These are phyloP conservation scores for Chalaropsis thielavioides DNA, from an alignment of 2,329 filamentous ascomycete genomes.

Conservation along the genomic window DNA sequence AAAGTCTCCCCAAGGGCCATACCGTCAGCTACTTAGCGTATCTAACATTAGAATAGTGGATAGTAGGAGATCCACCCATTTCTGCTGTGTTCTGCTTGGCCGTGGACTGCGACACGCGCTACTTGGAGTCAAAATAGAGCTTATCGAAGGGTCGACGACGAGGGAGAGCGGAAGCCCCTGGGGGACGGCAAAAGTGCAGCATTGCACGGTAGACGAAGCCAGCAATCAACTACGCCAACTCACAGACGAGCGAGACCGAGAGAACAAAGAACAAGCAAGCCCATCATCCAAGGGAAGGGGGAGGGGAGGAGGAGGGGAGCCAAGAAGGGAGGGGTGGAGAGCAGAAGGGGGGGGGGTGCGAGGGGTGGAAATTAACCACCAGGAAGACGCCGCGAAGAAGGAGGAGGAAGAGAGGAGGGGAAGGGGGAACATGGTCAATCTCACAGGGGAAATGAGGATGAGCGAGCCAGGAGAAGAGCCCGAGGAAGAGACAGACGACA, in stretches of 20 bases:
- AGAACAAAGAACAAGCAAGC: conserved; percentile 6
- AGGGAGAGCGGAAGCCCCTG: background rate
- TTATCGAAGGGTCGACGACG: background rate
- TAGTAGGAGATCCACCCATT: background rate
- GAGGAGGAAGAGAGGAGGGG: background rate
- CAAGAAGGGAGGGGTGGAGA: background rate
- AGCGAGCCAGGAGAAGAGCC: conserved; percentile 11
- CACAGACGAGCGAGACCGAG: background rate
- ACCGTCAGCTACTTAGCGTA: background rate
- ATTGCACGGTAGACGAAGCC: background rate
- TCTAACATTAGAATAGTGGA: conserved; percentile 2
- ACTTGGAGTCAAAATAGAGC: background rate
- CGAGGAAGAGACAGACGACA: background rate
- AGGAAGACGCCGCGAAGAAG: background rate
- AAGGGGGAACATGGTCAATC: conserved; percentile 5
- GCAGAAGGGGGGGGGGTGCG: background rate
- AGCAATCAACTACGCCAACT: background rate
- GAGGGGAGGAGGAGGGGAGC: background rate
- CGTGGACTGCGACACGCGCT: too few species aligned
- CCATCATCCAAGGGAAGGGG: background rate
- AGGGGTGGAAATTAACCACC: background rate
- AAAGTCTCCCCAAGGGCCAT: background rate
- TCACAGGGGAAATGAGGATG: conserved; percentile 14
- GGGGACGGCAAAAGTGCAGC: background rate
- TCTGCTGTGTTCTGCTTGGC: too few species aligned